Evolutionary conservation across 257 asterid species (phyloP).

Genomic region (Cruciata laevipes): DNA sequence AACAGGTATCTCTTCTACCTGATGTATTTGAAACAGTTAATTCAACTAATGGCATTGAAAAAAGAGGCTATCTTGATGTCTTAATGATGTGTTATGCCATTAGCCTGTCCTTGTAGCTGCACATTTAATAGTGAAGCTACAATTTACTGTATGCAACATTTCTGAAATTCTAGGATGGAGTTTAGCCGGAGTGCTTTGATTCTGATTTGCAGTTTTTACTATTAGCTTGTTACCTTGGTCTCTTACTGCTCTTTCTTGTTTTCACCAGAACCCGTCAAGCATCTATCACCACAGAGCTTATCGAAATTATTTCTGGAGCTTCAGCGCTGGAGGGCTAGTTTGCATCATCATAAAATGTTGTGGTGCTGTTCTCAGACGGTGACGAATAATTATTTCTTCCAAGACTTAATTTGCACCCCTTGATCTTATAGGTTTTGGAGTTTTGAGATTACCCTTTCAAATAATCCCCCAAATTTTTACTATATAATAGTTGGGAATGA

Average conservation of each 20-base stretch:
- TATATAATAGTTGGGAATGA: conserved; percentile 14
- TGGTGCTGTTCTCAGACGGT: conserved; percentile 21
- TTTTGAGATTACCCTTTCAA: conserved; percentile 13
- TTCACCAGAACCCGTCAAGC: conserved; percentile 90
- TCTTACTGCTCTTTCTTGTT: not conserved
- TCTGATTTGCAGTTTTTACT: not conserved
- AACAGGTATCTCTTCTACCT: conserved; percentile 58
- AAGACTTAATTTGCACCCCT: conserved; percentile 21
- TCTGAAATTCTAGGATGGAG: not conserved
- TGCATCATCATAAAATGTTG: conserved; percentile 10
- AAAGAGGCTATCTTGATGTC: too few species aligned
- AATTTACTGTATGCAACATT: not conserved
- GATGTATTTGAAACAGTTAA: not conserved
- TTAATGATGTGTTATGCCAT: too few species aligned
- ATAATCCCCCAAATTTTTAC: conserved; percentile 26
- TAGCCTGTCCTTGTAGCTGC: too few species aligned
- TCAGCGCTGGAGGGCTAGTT: conserved; percentile 65
- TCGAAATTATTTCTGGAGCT: conserved; percentile 95
- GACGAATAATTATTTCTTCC: conserved; percentile 38
- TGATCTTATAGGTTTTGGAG: conserved; percentile 12
- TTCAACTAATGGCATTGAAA: not conserved
- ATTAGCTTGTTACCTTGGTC: not conserved
- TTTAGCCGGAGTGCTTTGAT: not conserved
- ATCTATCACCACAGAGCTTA: conserved; percentile 83
- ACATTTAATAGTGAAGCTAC: not conserved